Percentiles rank a stretch among this genome's conserved stretches.
Evolutionary conservation across 2,329 filamentous ascomycete genomes (phyloP).

Genomic region (Fusarium xylarioides): DNA sequence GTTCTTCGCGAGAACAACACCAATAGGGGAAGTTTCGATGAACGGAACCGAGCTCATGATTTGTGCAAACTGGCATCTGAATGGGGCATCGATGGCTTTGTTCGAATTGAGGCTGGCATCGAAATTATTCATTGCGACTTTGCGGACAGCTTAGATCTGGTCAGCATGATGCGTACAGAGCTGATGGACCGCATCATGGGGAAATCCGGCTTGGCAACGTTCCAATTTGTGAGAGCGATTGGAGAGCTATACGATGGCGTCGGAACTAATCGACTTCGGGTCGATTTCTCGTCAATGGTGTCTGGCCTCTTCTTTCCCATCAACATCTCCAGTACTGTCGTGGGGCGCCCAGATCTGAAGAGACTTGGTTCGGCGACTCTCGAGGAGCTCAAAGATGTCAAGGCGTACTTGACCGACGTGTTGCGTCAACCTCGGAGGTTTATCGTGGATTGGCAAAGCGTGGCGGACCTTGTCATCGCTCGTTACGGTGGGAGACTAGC

Average conservation of each 20-base stretch:
- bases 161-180: slow-evolving; percentile 45
- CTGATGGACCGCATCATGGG: slow-evolving; percentile 28
- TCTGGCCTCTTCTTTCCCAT: slow-evolving; percentile 61
- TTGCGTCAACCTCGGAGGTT: slow-evolving; percentile 46
- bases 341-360: slow-evolving; percentile 46
- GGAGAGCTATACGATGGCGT: slow-evolving; percentile 58
- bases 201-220: slow-evolving; percentile 43
- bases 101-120: slow-evolving; percentile 76
- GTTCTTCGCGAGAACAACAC: slow-evolving; percentile 59
- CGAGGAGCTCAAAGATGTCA: slow-evolving; percentile 48
- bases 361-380: slow-evolving; percentile 44
- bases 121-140: slow-evolving; percentile 77
- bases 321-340: slow-evolving; percentile 56
- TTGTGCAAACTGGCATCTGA: slow-evolving; percentile 63
- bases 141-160: slow-evolving; percentile 50
- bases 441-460: slow-evolving; percentile 69
- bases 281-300: slow-evolving; percentile 62
- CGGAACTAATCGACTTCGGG: slow-evolving; percentile 50
- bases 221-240: slow-evolving; percentile 54
- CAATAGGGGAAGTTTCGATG: slow-evolving; percentile 44
- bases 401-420: slow-evolving; percentile 55
- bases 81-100: slow-evolving; percentile 70
- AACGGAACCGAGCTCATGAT: slow-evolving; percentile 60
- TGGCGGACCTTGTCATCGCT: slow-evolving; percentile 71
- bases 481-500: slow-evolving; percentile 67